These are phyloP conservation scores for Exophiala viscosa DNA, from an alignment of 2,329 filamentous ascomycete genomes.

Conservation along the genomic window DNA sequence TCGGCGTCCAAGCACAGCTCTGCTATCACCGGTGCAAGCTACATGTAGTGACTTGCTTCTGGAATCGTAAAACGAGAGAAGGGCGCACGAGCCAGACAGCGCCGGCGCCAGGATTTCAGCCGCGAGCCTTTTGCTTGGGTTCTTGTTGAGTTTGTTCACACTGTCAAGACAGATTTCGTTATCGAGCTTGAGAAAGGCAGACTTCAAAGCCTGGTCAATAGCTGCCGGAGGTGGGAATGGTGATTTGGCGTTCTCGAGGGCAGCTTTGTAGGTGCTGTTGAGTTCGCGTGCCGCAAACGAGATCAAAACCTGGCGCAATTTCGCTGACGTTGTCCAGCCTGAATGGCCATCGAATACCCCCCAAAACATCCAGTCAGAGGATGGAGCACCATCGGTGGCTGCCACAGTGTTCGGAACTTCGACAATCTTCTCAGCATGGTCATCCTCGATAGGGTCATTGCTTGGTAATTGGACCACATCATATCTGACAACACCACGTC, in stretches of 20 bases:
- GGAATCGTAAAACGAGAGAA: slow-evolving; percentile 94
- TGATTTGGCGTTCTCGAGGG: slow-evolving; percentile 51
- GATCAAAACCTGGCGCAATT: slow-evolving; percentile 86
- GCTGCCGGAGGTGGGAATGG: slow-evolving; percentile 70
- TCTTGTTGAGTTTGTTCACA: slow-evolving; percentile 84
- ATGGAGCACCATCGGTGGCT: slow-evolving; percentile 56
- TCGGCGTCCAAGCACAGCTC: slow-evolving; percentile 83
- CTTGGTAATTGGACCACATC: slow-evolving; percentile 91
- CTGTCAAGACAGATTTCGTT: slow-evolving; percentile 93
- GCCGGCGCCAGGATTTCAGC: slow-evolving; percentile 90
- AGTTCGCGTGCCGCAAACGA: slow-evolving; percentile 89
- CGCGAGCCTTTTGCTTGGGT: slow-evolving; percentile 82
- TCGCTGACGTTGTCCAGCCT: slow-evolving; percentile 97
- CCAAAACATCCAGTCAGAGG: slow-evolving; percentile 97
- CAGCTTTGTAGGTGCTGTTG: slow-evolving; percentile 83
- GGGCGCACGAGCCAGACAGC: slow-evolving; percentile 91
- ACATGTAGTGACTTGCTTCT: slow-evolving; percentile 82
- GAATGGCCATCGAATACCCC: slow-evolving; percentile 97
- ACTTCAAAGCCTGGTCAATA: slow-evolving; percentile 88
- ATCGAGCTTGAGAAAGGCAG: slow-evolving; percentile 81
- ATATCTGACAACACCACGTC: slow-evolving; percentile 87
- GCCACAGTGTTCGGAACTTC: slow-evolving; percentile 68
- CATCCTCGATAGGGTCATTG: slow-evolving; percentile 97
- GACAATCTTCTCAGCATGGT: slow-evolving; percentile 97
- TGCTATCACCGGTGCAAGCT: slow-evolving; percentile 93